phyloP scores from a whole-genome alignment of 805 yeast genomes.

The Jamesozyma gamospora region DNA sequence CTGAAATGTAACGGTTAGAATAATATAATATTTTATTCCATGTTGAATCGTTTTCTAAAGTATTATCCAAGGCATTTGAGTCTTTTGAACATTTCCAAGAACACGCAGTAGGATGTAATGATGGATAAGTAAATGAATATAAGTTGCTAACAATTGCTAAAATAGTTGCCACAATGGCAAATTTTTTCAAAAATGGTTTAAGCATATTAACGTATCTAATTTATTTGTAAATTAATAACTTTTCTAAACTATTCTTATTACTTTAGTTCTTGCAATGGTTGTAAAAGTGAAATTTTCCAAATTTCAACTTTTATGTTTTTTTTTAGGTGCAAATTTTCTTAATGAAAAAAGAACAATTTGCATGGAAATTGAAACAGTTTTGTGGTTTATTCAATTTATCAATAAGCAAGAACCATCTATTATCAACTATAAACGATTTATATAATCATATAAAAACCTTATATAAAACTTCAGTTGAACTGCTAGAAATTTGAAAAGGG shows the following conservation, averaged over 20 bases:
- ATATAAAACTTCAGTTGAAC: constrained; percentile 2
- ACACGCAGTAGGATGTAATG: constrained; percentile 43
- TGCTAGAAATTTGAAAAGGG: background rate
- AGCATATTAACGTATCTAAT: background rate
- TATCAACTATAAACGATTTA: background rate
- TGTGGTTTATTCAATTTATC: background rate
- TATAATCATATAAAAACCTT: background rate
- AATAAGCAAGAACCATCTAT: background rate
- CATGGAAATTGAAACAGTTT: background rate
- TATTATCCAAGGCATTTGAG: constrained; percentile 4
- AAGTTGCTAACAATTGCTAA: constrained; percentile 42
- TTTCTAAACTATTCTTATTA: background rate
- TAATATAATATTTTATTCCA: constrained; percentile 21
- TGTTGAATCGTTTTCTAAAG: background rate
- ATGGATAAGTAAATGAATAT: constrained; percentile 71
- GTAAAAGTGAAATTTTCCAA: background rate
- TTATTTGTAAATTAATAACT: background rate
- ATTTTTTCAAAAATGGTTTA: constrained; percentile 1
- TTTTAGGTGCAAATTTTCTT: background rate
- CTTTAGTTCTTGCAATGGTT: background rate
- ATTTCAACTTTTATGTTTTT: no score
- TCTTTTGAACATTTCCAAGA: constrained; percentile 41
- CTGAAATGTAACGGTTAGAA: constrained; percentile 22
- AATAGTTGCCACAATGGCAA: constrained; percentile 12
- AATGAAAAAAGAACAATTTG: background rate